These are phyloP conservation scores for Gnetum montanum DNA, from an alignment of 75 land plant genomes.

Conservation along the genomic window DNA sequence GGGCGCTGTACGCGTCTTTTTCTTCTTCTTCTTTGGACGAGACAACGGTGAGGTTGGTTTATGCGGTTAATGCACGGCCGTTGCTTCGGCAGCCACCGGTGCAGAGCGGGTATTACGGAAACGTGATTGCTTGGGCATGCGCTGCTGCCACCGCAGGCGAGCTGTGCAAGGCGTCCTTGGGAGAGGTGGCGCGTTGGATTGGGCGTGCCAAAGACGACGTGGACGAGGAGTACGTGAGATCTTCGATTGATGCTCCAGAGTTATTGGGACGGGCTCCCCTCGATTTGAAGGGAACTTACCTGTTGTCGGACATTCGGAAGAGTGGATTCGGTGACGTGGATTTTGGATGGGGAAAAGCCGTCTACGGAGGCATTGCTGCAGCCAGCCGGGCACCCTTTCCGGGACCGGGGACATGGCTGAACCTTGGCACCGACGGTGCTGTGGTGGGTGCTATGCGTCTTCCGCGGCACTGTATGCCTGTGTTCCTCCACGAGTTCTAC, in stretches of 20 bases:
- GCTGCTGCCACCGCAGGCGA: slow-evolving; percentile 8
- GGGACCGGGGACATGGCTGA: no score
- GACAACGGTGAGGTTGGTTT: slow-evolving; percentile 14
- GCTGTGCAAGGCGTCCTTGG: slow-evolving; percentile 5
- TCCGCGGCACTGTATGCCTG: no score
- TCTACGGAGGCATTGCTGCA: slow-evolving; percentile 10
- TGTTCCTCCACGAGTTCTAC: no score
- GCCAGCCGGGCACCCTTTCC: no score
- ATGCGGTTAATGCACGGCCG: slow-evolving; percentile 13
- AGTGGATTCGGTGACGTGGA: slow-evolving; percentile 7
- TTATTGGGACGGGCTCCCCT: slow-evolving; percentile 1
- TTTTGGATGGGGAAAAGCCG: slow-evolving; percentile 15
- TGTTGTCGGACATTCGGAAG: slow-evolving; percentile 15
- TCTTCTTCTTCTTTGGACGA: no score
- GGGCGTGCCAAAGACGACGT: slow-evolving; percentile 6
- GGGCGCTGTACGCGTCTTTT: no score
- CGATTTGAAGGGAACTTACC: not conserved
- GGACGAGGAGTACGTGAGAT: slow-evolving; percentile 12
- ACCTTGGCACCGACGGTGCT: no score
- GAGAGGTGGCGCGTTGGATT: slow-evolving; percentile 9
- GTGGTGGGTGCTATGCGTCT: no score
- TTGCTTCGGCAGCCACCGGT: slow-evolving; percentile 3
- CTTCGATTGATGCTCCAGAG: slow-evolving; percentile 16
- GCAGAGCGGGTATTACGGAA: slow-evolving; percentile 18
- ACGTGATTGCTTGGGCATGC: slow-evolving; percentile 4